Evolutionary conservation across 1,284 basidiomycete species (phyloP), one percentile per base, ranked within the genome.

Genomic region (Sanghuangporus baumii): DNA sequence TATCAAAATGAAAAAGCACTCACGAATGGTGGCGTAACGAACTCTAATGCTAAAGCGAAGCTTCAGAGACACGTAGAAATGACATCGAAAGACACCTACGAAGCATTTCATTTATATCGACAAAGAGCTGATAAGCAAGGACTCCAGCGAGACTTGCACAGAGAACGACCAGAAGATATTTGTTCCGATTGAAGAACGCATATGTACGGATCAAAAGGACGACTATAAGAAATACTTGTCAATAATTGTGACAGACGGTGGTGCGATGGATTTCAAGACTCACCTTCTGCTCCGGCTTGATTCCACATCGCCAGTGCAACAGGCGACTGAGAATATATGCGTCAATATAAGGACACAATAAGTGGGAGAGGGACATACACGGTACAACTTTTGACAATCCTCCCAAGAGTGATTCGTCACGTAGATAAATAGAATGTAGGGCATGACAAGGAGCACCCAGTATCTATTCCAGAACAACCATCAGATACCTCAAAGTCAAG

Each of bases 291-390:
- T 51, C 86, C 85, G 60, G 89, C 87, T 80, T 91, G 89, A 69
- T 91, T 91, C 88, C 89, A 91, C 83, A 90, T 87, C 34, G 88
- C 88, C 56, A 91, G 78, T 9, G 84, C 84, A 55, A 91, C 88
- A 3, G 88, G 88, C 58, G 89, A 83, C 88, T 90, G 66, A 50
- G n/a, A 59, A 62, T 46, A 55, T 59, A 18, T 50, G 61, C 59
- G 38, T 63, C 41, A 59, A 64, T 58, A 36, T 38, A 55, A 52
- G 37, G 37, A 47, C 60, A 26, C 60, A 65, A 59, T 65, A n/a
- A 34, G 51, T 58, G 62, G 59, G 36, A 55, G 14, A 60, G n/a
- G 55, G 70, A 62, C 68, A n/a, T 63, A 80, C 88, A 75, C 79
- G 85, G 76, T 81, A 91, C 55, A 89, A 85, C 69, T 77, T 83